A percentile compares a stretch with the other conserved stretches of the same genome.
These are phyloP conservation scores for Pecoramyces ruminantium DNA, from an alignment of 192 early-diverging fungal species.

Conservation along the genomic window DNA sequence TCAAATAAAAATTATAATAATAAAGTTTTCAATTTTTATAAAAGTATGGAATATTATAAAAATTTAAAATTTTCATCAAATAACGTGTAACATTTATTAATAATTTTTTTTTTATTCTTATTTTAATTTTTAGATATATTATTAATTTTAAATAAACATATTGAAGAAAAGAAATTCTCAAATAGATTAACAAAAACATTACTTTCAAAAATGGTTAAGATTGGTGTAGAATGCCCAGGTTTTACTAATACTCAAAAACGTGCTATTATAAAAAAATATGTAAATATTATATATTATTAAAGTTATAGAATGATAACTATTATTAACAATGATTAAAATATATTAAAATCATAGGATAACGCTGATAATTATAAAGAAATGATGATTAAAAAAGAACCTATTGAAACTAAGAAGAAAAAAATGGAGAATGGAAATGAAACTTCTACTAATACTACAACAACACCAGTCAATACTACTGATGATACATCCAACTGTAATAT, in stretches of 20 bases:
- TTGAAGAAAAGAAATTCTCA: neutral
- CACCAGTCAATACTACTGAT: neutral
- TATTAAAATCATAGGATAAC: neutral
- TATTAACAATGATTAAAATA: too few species aligned
- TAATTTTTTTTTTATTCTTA: too few species aligned
- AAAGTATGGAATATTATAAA: too few species aligned
- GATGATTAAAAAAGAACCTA: neutral
- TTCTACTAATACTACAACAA: neutral
- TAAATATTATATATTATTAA: neutral
- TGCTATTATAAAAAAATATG: neutral
- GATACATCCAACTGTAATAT: neutral
- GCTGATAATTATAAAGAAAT: neutral
- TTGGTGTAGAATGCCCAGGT: neutral
- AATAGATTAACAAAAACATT: neutral
- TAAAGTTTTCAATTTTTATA: neutral
- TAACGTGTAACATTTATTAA: too few species aligned
- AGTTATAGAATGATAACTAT: too few species aligned
- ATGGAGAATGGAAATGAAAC: neutral
- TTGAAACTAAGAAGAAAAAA: neutral
- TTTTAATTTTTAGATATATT: neutral
- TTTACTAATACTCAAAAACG: neutral
- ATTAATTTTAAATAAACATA: neutral
- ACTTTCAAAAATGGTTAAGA: neutral
- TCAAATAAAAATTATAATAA: neutral
- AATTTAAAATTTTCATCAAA: too few species aligned